A percentile compares a stretch with the other conserved stretches of the same genome.
Evolutionary conservation across 176 grass and related monocot genomes (phyloP).

Genomic region (Bromus sterilis): DNA sequence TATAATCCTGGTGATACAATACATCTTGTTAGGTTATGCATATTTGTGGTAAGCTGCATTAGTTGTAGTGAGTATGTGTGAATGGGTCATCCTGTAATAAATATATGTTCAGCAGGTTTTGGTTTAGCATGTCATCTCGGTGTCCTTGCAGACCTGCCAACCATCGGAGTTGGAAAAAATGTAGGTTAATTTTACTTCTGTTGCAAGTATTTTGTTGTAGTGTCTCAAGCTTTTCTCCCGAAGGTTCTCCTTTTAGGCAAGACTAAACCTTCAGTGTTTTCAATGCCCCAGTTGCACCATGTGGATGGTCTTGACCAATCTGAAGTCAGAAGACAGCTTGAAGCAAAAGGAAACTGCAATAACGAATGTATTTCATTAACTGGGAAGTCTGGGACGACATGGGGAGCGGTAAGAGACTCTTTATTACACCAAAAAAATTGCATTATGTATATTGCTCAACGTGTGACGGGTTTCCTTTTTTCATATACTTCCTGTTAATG

Average conservation of each 20-base stretch:
- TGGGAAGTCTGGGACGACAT: constrained; percentile 60
- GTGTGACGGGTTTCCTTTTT: neutral
- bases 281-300: constrained; percentile 65
- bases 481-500: neutral
- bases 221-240: neutral
- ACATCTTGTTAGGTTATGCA: neutral
- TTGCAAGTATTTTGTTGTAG: neutral
- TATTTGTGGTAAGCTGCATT: neutral
- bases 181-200: constrained; percentile 29
- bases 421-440: neutral
- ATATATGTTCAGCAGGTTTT: constrained; percentile 62
- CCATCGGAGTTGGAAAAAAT: constrained; percentile 94
- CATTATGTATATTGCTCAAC: neutral
- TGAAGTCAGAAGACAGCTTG: constrained; percentile 49
- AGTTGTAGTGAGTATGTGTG: neutral
- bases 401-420: constrained; percentile 52
- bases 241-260: neutral
- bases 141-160: constrained; percentile 58
- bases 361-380: constrained; percentile 56
- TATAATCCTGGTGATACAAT: neutral
- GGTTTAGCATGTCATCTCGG: constrained; percentile 97
- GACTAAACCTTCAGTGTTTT: constrained; percentile 7
- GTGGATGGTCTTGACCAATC: constrained; percentile 78
- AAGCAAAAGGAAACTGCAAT: constrained; percentile 44
- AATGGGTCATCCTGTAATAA: neutral